Evolutionary conservation across 2,329 filamentous ascomycete species (phyloP).

Genomic region (Fusarium compactum): DNA sequence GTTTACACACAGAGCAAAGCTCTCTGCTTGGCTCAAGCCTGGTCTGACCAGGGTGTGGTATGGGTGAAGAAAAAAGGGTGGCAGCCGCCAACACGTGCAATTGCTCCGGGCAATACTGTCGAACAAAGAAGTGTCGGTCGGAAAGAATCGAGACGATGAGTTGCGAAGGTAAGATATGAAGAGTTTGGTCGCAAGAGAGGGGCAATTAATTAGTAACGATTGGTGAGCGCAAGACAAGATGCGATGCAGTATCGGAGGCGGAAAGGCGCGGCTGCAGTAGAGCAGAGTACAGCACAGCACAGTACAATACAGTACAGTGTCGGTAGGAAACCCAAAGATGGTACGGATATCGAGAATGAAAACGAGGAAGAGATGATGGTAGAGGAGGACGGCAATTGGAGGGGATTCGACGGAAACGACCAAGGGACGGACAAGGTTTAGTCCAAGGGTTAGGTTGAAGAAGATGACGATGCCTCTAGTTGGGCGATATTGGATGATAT

Average conservation of each 20-base stretch:
- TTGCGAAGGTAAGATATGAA: slow-evolving; percentile 16
- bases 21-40: slow-evolving; percentile 31
- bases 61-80: slow-evolving; percentile 3
- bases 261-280: slow-evolving; percentile 29
- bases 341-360: slow-evolving; percentile 25
- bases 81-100: slow-evolving; percentile 31
- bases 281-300: neutral
- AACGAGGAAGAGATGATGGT: slow-evolving; percentile 20
- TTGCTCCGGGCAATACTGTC: slow-evolving; percentile 37
- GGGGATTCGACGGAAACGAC: slow-evolving; percentile 47
- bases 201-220: slow-evolving; percentile 33
- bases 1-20: slow-evolving; percentile 27
- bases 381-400: slow-evolving; percentile 32
- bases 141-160: slow-evolving; percentile 4
- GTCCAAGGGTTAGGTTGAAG: slow-evolving; percentile 26
- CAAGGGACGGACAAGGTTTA: slow-evolving; percentile 44
- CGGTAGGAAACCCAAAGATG: slow-evolving; percentile 24
- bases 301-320: neutral
- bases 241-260: slow-evolving; percentile 11
- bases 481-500: neutral
- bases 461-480: slow-evolving; percentile 20
- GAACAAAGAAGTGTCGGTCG: slow-evolving; percentile 22
- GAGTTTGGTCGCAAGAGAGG: slow-evolving; percentile 24
- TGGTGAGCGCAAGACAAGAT: slow-evolving; percentile 2
- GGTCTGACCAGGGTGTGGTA: slow-evolving; percentile 24